Evolutionary conservation across 2,329 filamentous ascomycete genomes (phyloP).

Genomic region (Leptographium galeiforme): DNA sequence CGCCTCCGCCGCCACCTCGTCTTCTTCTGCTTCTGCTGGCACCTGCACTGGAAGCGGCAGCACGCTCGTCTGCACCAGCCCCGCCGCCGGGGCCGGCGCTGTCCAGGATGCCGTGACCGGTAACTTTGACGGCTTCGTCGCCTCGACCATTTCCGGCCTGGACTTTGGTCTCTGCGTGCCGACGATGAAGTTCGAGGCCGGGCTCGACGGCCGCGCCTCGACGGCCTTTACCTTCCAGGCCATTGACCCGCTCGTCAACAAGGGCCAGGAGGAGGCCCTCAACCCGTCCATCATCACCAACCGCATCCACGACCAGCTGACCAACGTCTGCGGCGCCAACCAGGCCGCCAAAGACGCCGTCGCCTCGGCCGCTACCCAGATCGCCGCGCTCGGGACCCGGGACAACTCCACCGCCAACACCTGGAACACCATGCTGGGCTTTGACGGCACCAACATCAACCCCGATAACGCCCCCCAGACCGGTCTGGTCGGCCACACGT

Average conservation of each 20-base stretch:
- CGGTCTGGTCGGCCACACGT: conserved; percentile 24
- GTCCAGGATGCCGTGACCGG: conserved; percentile 9
- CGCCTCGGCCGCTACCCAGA: conserved; percentile 32
- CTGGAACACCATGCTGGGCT: conserved; percentile 28
- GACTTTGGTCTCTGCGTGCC: conserved; percentile 42
- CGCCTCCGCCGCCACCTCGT: background rate
- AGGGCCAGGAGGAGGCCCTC: conserved; percentile 52
- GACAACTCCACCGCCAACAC: conserved; percentile 23
- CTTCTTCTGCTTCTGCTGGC: background rate
- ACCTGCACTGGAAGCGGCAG: conserved; percentile 5
- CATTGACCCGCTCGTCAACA: conserved; percentile 44
- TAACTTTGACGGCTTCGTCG: conserved; percentile 10
- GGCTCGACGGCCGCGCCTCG: conserved; percentile 39
- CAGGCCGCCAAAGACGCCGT: conserved; percentile 42
- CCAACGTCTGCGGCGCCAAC: conserved; percentile 52
- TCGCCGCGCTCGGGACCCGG: conserved; percentile 18
- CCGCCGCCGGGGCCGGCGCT: conserved; percentile 7
- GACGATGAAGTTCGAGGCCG: conserved; percentile 46
- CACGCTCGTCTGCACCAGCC: conserved; percentile 5
- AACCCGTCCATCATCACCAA: conserved; percentile 66
- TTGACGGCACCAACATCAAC: conserved; percentile 24
- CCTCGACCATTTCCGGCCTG: conserved; percentile 12
- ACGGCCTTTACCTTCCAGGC: conserved; percentile 57
- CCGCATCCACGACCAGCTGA: conserved; percentile 56
- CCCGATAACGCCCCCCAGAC: conserved; percentile 23